Base-by-base conservation (phyloP, 2,329 filamentous ascomycete species). In the Beauveria medogensis region DNA sequence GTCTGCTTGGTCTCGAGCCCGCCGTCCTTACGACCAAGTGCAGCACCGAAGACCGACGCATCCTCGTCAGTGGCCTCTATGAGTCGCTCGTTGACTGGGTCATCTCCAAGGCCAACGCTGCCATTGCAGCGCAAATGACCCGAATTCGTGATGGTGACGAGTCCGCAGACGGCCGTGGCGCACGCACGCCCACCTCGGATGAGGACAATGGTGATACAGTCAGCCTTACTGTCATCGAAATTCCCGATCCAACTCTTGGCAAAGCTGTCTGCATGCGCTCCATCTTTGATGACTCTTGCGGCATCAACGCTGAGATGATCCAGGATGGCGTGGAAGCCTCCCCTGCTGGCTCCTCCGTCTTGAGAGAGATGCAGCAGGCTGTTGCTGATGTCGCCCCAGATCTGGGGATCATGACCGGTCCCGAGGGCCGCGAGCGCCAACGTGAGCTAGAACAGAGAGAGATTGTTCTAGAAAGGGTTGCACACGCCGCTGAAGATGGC, bases 261-360 rank as follows among this genome's bases (percentile, higher is more conserved):
- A 97, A 94, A 74, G 94, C 93, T 0, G 75, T 95, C n/a, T 86
- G 90, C 14, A 85, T 99, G 77, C 89, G 91, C 44, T 91, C 90
- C 16, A 85, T 97, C 41, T 99, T 99, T 68, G 93, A 99, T 66
- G 94, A 97, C 68, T 84, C 80, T n/a, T 79, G 88, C 22, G 94
- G 94, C 56, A 97, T 99, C 76, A 97, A 97, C 67, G 83, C 89
- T 0, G 94, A 99, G 77, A 97, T 99, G 92, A 96, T 93, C 69
- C 88, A 93, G 64, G 94, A 99, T 66, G 94, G 94, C 10, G 83
- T 99, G 1, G 83, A 90, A n/a, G 82, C 95, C 2, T 76, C 82
- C 1, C 68, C 87, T 0, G 86, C 86, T 1, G 89, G 90, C n/a
- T 88, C 87, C 62, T 95, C 93, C 0, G 88, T 97, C 10, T 72